Evolutionary conservation across 225 moss, liverwort and hornwort genomes (phyloP).

Genomic region (Antitrichia curtipendula): DNA sequence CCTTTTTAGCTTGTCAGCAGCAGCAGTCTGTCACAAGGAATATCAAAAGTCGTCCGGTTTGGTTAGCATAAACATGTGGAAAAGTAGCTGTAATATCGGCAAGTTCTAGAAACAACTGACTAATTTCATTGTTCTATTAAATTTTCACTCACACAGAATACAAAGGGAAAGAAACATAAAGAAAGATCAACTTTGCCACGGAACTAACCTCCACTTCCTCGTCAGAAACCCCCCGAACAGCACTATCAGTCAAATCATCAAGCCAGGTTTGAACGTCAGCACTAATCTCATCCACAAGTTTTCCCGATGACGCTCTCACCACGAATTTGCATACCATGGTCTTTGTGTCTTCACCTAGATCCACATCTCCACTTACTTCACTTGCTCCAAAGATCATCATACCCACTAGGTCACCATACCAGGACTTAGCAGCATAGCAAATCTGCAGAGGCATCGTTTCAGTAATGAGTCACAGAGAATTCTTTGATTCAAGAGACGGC

Average conservation of each 20-base stretch:
- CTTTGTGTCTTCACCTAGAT: conserved; percentile 84
- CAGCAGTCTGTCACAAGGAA: conserved; percentile 37
- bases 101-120: background rate
- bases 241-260: conserved; percentile 75
- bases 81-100: background rate
- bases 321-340: conserved; percentile 96
- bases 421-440: conserved; percentile 91
- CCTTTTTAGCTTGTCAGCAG: conserved; percentile 59
- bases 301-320: conserved; percentile 70
- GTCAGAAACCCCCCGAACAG: conserved; percentile 70
- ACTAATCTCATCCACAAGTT: conserved; percentile 68
- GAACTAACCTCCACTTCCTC: conserved; percentile 68
- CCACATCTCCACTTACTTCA: conserved; percentile 79
- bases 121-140: background rate
- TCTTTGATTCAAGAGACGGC: background rate
- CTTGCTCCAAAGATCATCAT: conserved; percentile 94
- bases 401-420: conserved; percentile 93
- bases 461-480: conserved; percentile 27
- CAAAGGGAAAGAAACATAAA: background rate
- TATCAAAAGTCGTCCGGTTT: background rate
- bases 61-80: background rate
- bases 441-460: conserved; percentile 44
- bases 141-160: background rate
- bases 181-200: background rate
- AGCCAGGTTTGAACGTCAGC: conserved; percentile 86